A percentile compares a stretch with the other conserved stretches of the same genome.
These are phyloP conservation scores for barrel medic (Medicago truncatula) DNA, from an alignment of 306 rosid species.

Conservation along the genomic window MtrunA17r5.0-ANR NC_053045.1:44229001-44229500, in stretches of 20 bases:
- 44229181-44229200: conserved; percentile 67
- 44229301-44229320: background rate
- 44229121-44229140: conserved; percentile 47
- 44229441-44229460: conserved; percentile 48
- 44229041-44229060: conserved; percentile 63
- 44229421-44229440: conserved; percentile 50
- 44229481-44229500: conserved; percentile 65
- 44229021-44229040: conserved; percentile 34
- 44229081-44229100: conserved; percentile 52
- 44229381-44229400: conserved; percentile 51
- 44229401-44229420: conserved; percentile 50
- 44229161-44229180: conserved; percentile 65
- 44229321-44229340: conserved; percentile 33
- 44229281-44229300: background rate
- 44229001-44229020: conserved; percentile 50
- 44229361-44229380: conserved; percentile 21
- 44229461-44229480: conserved; percentile 59
- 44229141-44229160: conserved; percentile 65
- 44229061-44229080: conserved; percentile 64
- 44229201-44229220: conserved; percentile 56
- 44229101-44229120: conserved; percentile 38
- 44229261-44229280: conserved; percentile 56
- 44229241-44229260: conserved; percentile 63
- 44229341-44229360: background rate
- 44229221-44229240: conserved; percentile 49